These are phyloP conservation scores for Chytridium lagenaria DNA, from an alignment of 371 early-diverging fungal species.

Conservation along the genomic window DNA sequence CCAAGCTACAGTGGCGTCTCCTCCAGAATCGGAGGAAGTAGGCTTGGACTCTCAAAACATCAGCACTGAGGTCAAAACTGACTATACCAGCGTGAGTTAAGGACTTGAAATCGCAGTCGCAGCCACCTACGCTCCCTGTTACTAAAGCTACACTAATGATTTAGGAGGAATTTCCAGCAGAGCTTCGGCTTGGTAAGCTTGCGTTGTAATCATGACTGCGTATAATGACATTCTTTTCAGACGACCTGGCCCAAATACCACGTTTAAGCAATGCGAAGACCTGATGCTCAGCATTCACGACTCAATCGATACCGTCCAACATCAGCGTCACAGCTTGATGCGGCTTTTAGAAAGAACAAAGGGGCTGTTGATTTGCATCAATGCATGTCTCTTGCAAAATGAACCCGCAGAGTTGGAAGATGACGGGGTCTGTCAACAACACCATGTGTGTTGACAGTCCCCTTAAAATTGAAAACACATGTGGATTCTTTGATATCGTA, in stretches of 20 bases:
- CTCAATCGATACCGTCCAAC: neutral
- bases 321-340: conserved; percentile 1
- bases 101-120: no score
- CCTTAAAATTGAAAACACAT: neutral
- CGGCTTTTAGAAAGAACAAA: conserved; percentile 12
- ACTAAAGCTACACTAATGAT: no score
- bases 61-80: no score
- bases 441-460: neutral
- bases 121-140: no score
- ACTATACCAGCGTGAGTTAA: no score
- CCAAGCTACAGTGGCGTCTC: no score
- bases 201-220: no score
- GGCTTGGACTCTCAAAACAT: no score
- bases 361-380: neutral
- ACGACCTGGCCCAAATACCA: neutral
- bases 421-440: no score
- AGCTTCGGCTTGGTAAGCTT: no score
- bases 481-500: conserved; percentile 18
- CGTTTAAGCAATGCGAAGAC: neutral
- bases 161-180: no score
- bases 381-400: neutral
- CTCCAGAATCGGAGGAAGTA: no score
- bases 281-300: neutral
- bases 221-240: neutral
- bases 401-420: neutral